A percentile compares a stretch with the other conserved stretches of the same genome.
These are phyloP conservation scores for Phytophthora syringae DNA, from an alignment of 352 stramenopile genomes.

Conservation along the genomic window DNA sequence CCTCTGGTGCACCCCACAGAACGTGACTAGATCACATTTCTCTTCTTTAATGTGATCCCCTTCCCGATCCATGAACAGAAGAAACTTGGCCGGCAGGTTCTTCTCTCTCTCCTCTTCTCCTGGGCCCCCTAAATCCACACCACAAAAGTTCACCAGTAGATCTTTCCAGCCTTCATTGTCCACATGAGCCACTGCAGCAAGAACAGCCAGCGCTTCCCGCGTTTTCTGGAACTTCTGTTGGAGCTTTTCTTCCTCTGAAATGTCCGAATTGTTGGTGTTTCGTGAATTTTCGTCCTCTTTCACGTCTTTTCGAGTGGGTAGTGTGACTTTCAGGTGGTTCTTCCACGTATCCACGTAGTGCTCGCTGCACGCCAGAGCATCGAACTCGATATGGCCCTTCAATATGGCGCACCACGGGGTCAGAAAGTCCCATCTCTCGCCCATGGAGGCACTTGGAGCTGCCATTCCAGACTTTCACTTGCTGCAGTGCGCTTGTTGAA, in stretches of 20 bases:
- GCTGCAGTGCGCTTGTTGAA: too few relatives aligned
- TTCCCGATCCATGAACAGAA: too few relatives aligned
- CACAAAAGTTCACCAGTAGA: slow-evolving; percentile 34
- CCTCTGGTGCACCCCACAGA: too few relatives aligned
- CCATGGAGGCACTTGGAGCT: too few relatives aligned
- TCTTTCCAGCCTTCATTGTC: slow-evolving; percentile 33
- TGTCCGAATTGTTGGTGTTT: too few relatives aligned
- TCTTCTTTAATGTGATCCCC: too few relatives aligned
- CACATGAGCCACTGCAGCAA: slow-evolving; percentile 29
- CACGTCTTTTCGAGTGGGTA: too few relatives aligned
- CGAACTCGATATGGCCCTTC: neutral
- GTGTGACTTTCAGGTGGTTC: neutral
- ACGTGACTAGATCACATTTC: too few relatives aligned
- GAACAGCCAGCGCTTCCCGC: slow-evolving; percentile 36
- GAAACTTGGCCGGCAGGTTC: slow-evolving; percentile 1
- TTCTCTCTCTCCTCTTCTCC: slow-evolving; percentile 26
- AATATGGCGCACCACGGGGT: neutral
- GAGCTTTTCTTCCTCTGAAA: neutral
- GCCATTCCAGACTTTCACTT: too few relatives aligned
- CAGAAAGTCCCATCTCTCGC: neutral
- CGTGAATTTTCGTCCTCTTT: too few relatives aligned
- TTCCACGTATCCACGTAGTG: neutral
- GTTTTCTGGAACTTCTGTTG: neutral
- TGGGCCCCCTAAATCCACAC: slow-evolving; percentile 18
- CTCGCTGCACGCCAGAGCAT: neutral